Base-by-base conservation (phyloP, 1,284 basidiomycete species). In the Trichosporon faecale region DNA sequence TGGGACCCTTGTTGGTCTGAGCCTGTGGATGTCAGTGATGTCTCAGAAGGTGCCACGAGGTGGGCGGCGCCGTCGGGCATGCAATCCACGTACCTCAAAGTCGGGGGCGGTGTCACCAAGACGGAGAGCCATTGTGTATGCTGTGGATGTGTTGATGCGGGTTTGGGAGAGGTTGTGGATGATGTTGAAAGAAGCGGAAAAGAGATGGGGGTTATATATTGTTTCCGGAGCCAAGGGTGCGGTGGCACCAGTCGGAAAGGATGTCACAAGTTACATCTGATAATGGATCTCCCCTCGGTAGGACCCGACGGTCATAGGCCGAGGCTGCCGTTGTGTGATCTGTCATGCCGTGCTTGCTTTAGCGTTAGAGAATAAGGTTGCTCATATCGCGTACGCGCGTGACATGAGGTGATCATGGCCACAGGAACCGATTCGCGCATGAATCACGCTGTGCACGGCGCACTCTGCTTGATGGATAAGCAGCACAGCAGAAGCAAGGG, bases 21-120 rank as follows among this genome's bases (percentile, higher is more conserved):
- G 93, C 94, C 81, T 91, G 86, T 93, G 93, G 83, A 29, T 31
- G 70, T 64, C 91, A 64, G 92, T 91, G 73, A 86, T 14, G 16
- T 40, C 31, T 68, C 37, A 12, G 27, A 44, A 21, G 21, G 4
- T 40, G 25, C 12, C 52, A 25, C 6, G 4, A 37, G 55, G 40
- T 21, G 12, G 64, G 31, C 25, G 23, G 18, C 52, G n/a, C 6
- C 29, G 35, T 23, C 21, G 67, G 31, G 16, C 18, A 64, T 31
- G 12, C 18, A 5, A 25, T 21, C 14, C 4, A 29, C 49, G 33
- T 23, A 75, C 76, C 72, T 78, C 74, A 73, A 82, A 81, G 73
- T 80, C 72, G 60, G 79, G 80, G 31, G 80, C 81, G 60, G 71
- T 80, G 72, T 82, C 80, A 71, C 81, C 80, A 35, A 82, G 77